Evolutionary conservation across 345 rosid species (phyloP).

Genomic region (Eutrema heterophyllum): DNA sequence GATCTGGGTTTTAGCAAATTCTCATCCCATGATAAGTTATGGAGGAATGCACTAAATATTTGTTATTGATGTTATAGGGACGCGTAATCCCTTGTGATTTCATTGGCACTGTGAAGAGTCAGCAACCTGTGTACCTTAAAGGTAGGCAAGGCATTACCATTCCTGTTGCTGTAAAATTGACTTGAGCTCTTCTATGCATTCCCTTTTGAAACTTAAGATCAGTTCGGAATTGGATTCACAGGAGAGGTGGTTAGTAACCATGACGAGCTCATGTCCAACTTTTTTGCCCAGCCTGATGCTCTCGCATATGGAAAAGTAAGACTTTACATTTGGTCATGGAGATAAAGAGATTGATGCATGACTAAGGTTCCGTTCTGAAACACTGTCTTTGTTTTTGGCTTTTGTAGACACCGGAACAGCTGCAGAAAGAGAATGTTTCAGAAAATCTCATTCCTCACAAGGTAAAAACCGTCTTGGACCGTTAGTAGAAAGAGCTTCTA

Average conservation of each 20-base stretch:
- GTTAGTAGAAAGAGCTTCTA: not conserved
- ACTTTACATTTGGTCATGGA: not conserved
- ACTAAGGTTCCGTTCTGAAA: constrained; percentile 5
- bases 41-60: not conserved
- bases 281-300: constrained; percentile 98
- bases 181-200: not conserved
- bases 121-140: constrained; percentile 86
- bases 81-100: constrained; percentile 94
- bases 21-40: not conserved
- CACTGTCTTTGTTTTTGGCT: constrained; percentile 8
- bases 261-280: constrained; percentile 99
- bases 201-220: not conserved
- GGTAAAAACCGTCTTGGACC: constrained; percentile 41
- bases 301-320: constrained; percentile 97
- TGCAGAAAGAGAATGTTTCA: constrained; percentile 69
- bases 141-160: constrained; percentile 38
- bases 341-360: not conserved
- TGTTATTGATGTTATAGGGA: constrained; percentile 44
- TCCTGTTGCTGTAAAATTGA: not conserved
- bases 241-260: constrained; percentile 94
- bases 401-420: constrained; percentile 73
- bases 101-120: constrained; percentile 81
- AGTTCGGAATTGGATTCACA: constrained; percentile 28
- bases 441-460: constrained; percentile 85
- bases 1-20: not conserved